Evolutionary conservation across 495 filamentous ascomycete genomes (phyloP).

Genomic region (Penicillium salamii): DNA sequence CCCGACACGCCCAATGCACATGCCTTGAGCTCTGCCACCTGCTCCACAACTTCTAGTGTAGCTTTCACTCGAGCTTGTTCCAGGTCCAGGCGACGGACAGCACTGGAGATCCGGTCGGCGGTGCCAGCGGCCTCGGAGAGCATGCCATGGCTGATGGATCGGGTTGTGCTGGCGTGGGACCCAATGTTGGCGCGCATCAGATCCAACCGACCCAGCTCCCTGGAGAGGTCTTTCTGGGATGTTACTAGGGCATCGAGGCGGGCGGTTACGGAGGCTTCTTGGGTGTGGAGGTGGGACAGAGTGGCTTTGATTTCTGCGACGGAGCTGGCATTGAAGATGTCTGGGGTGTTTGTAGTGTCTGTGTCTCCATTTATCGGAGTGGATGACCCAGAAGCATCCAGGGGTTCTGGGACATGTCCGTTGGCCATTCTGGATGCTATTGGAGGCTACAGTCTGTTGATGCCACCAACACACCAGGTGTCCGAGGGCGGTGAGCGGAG

Average conservation of each 20-base stretch:
- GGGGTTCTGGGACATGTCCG: conserved; percentile 14
- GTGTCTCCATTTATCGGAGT: too few species aligned
- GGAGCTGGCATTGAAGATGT: conserved; percentile 67
- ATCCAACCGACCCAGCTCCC: conserved; percentile 84
- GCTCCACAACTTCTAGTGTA: conserved; percentile 89
- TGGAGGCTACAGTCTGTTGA: conserved; percentile 11
- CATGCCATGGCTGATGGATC: conserved; percentile 82
- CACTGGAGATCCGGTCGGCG: conserved; percentile 78
- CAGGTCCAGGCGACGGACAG: conserved; percentile 80
- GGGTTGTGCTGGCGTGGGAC: conserved; percentile 79
- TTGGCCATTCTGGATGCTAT: conserved; percentile 26
- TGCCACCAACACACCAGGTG: conserved; percentile 21
- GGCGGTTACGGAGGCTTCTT: conserved; percentile 69
- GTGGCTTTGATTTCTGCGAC: conserved; percentile 75
- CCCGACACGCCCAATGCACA: conserved; percentile 94
- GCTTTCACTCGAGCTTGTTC: conserved; percentile 88
- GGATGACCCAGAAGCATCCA: too few species aligned
- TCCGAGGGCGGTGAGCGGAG: conserved; percentile 31
- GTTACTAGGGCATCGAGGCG: conserved; percentile 72
- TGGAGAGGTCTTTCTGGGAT: conserved; percentile 78
- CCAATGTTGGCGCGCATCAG: conserved; percentile 84
- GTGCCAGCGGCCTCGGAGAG: conserved; percentile 80
- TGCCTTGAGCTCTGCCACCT: conserved; percentile 92
- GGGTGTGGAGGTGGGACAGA: conserved; percentile 67
- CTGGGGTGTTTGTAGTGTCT: too few species aligned